phyloP scores from a whole-genome alignment of 2,329 filamentous ascomycete species.

The Aulographum hederae region DNA sequence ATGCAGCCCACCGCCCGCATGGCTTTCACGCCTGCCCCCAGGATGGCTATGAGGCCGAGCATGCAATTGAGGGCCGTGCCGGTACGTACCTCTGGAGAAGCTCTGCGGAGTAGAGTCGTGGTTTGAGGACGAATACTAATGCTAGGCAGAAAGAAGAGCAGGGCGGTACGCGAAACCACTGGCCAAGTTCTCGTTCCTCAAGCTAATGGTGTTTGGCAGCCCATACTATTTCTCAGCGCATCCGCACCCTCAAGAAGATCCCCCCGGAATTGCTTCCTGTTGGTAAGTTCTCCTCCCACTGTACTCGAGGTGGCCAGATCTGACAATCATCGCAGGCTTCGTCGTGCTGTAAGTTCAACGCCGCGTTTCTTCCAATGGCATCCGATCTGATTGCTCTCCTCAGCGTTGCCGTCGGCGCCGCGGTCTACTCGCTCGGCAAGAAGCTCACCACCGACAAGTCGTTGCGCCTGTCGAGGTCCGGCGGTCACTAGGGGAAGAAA shows the following conservation, averaged over 20 bases:
- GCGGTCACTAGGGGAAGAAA: too few species aligned
- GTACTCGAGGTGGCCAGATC: constrained; percentile 3
- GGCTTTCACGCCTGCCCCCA: constrained; percentile 19
- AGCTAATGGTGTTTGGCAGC: constrained; percentile 31
- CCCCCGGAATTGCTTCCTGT: constrained; percentile 89
- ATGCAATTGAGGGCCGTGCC: too few species aligned
- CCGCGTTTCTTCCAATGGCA: neutral
- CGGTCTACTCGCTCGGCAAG: constrained; percentile 60
- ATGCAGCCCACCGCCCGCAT: neutral
- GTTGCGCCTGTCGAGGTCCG: constrained; percentile 64
- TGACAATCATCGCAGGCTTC: neutral
- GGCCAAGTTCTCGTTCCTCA: constrained; percentile 3
- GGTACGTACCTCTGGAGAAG: constrained; percentile 2
- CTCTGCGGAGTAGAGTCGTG: constrained; percentile 2
- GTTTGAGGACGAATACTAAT: constrained; percentile 19
- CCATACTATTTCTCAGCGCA: constrained; percentile 90
- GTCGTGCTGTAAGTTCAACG: neutral
- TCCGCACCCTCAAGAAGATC: constrained; percentile 76
- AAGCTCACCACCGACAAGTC: constrained; percentile 86
- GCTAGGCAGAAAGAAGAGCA: constrained; percentile 41
- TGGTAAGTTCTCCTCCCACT: constrained; percentile 39
- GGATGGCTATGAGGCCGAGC: constrained; percentile 18
- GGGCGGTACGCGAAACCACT: constrained; percentile 30
- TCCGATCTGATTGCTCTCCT: constrained; percentile 2
- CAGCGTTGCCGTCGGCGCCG: constrained; percentile 50